Evolutionary conservation across 208 protist species (phyloP), one percentile per base, ranked within the genome.

Genomic region (Crithidia expoeki): DNA sequence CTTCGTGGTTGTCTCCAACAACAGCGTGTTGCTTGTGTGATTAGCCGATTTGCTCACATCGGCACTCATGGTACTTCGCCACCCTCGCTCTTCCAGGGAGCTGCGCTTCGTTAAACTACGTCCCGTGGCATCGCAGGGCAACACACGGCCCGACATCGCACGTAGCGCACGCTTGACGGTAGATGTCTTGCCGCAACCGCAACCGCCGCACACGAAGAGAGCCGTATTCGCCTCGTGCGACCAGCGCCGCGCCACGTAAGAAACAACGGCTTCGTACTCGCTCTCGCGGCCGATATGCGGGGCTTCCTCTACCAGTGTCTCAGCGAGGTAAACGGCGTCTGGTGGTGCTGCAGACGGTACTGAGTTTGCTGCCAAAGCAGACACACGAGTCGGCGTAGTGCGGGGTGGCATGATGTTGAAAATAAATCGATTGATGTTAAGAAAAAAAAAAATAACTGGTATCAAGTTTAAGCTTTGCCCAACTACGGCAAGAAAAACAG

Each of bases 191-290:
- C 90, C 90, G 53, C 86, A 93, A 3, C 90, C 90, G 60, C 90
- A 95, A 21, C 83, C 86, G n/a, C 90, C 90, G 72, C 86, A 95
- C 1, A 95, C 84, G 67, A 95, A 95, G 5, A 95, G 78, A 0
- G 83, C 79, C 4, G 52, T 78, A 75, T 73, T 85, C 50, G 69
- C 25, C 33, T 56, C 72, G 40, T 67, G 61, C 21, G 56, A 40
- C 42, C 85, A 63, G 0, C 85, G 80, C 27, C 80, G 74, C 0
- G 85, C 69, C 32, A 90, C 80, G 71, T 84, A 92, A 47, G 68
- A 21, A 34, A 88, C 65, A 1, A 94, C 79, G 0, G 74, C 58
- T 42, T 80, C 79, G 68, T 85, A 94, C 71, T 94, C 88, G 1
- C 34, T 49, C 42, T 89, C 84, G 11, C 88, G 83, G 6, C 76